phyloP scores from a whole-genome alignment of 805 yeast species.

The Wickerhamomyces ciferrii region DNA sequence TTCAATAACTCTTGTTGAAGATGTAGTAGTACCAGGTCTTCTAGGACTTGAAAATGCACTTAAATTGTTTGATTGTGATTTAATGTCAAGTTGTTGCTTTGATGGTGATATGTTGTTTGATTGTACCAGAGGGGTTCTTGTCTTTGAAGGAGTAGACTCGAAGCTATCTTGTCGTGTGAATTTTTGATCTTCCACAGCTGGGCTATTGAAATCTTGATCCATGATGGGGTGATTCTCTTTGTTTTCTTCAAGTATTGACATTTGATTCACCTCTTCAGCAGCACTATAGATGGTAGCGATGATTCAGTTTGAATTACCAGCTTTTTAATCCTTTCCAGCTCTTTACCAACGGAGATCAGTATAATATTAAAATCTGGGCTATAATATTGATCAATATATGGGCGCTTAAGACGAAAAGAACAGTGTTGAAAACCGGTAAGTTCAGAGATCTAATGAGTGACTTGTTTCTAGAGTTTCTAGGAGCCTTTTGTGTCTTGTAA shows the following conservation, averaged over 20 bases:
- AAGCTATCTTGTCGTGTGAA: background rate
- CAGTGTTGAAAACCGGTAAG: background rate
- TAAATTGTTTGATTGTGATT: background rate
- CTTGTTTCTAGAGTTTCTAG: background rate
- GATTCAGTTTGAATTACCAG: too few relatives aligned
- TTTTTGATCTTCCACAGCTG: background rate
- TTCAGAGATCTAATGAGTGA: too few relatives aligned
- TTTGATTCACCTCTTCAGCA: background rate
- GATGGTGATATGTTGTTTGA: background rate
- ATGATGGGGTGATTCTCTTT: background rate
- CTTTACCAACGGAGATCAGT: background rate
- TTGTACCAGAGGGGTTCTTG: background rate
- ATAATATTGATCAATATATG: background rate
- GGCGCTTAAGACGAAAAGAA: background rate
- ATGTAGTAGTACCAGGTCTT: constrained; percentile 1
- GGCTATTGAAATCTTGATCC: background rate
- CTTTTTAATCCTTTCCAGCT: background rate
- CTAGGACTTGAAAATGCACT: background rate
- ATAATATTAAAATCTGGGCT: background rate
- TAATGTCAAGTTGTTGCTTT: background rate
- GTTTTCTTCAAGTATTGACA: background rate
- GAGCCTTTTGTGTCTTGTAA: too few relatives aligned
- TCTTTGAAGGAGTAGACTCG: background rate
- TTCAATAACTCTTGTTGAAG: constrained; percentile 33
- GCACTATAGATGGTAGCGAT: too few relatives aligned